phyloP scores from a whole-genome alignment of 2,329 filamentous ascomycete genomes.

The Malbranchea cinnamomea region DNA sequence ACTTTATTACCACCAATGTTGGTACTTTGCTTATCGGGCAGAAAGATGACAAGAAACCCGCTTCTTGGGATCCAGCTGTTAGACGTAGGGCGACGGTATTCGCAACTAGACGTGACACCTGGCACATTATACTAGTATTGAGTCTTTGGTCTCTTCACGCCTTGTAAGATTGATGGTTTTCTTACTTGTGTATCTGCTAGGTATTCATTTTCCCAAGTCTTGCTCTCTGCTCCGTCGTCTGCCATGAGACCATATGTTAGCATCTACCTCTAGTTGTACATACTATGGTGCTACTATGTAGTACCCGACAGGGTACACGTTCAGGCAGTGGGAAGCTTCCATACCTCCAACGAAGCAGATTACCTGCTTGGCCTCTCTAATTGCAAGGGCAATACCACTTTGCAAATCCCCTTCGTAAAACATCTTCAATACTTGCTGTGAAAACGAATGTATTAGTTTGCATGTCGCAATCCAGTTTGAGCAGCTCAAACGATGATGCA shows the following conservation, averaged over 20 bases:
- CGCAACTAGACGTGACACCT: slow-evolving; percentile 40
- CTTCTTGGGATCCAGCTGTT: slow-evolving; percentile 59
- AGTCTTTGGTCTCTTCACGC: not conserved
- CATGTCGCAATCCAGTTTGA: too few species aligned
- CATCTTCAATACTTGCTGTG: too few species aligned
- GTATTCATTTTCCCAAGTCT: slow-evolving; percentile 57
- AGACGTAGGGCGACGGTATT: slow-evolving; percentile 58
- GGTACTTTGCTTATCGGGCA: slow-evolving; percentile 69
- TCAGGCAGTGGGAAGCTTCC: slow-evolving; percentile 9
- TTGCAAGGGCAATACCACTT: slow-evolving; percentile 61
- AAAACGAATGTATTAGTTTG: too few species aligned
- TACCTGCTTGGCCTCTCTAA: slow-evolving; percentile 62
- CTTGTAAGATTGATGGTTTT: too few species aligned
- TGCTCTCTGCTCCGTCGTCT: slow-evolving; percentile 58
- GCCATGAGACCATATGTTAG: slow-evolving; percentile 7
- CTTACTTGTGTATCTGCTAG: slow-evolving; percentile 39
- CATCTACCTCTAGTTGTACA: not conserved
- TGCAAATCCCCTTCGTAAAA: slow-evolving; percentile 72
- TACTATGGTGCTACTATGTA: too few species aligned
- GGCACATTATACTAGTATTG: slow-evolving; percentile 34
- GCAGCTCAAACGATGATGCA: too few species aligned
- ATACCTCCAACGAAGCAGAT: slow-evolving; percentile 71
- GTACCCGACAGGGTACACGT: too few species aligned
- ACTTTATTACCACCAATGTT: slow-evolving; percentile 54
- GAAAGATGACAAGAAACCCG: slow-evolving; percentile 65